Evolutionary conservation across 148 eudicot species (phyloP), one percentile per base, ranked within the genome.

Genomic region (Talinum fruticosum): DNA sequence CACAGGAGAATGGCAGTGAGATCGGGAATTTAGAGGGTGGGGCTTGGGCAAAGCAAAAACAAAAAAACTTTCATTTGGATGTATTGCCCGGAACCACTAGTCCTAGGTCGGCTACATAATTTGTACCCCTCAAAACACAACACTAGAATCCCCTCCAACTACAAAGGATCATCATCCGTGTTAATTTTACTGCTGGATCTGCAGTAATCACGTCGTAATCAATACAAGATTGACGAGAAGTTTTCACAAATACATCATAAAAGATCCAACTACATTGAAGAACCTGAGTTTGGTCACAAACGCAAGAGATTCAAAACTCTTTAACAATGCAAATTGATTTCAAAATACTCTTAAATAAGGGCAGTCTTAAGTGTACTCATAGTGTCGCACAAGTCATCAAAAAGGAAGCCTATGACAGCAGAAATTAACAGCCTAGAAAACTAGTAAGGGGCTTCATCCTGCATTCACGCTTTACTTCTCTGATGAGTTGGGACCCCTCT

Each of bases 401-500:
- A 54, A 59, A 59, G n/a, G 28, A 59, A 24, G 14, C 16, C 34
- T 62, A 62, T 62, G 16, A 28, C 33, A 62, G 14, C 34, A 62
- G 6, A 28, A 62, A 62, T 62, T 3, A 62, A 62, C 1, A 62
- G 66, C 28, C 21, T 62, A 26, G 28, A n/a, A 6, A 30, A 33
- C 35, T 28, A 47, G 6, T 28, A 28, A 72, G 37, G 33, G 61
- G 61, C 16, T 30, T 61, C 47, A 47, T 72, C 36, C n/a, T 16
- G 36, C 59, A 47, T 47, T 72, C 61, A 2, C 4, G 33, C 83
- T 88, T 61, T 87, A 89, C 92, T 89, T 87, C 90, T 89, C 90
- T 5, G 93, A 89, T 70, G 93, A 89, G 83, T 89, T 89, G 28
- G 93, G 92, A 15, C 92, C 92, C 73, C 90, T 87, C 92, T 89